Evolutionary conservation across 768 basidiomycete genomes (phyloP), one percentile per base, ranked within the genome.

Genomic region (Amanita jacksonii): DNA sequence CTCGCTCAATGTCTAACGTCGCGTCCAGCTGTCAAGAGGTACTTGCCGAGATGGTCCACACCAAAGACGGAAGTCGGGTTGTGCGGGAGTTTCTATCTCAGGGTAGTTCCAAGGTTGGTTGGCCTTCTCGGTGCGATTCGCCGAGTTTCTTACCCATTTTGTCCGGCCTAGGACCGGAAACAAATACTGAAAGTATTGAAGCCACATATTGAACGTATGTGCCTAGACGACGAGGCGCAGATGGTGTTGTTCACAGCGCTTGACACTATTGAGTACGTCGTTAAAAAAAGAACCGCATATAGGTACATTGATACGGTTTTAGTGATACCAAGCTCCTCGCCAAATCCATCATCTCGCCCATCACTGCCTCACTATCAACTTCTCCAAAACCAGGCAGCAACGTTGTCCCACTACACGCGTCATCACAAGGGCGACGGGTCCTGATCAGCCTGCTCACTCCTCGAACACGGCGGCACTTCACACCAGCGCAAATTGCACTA

Each of bases 41-140:
- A 15, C 67, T 94, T 5, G 82, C 91, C 0, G 92, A 96, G 57
- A 86, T 94, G 73, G 88, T 92, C 0, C 92, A 97, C 55, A 97
- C 92, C 12, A 89, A 79, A 56, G 87, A 94, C 52, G 92, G 92
- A 15, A 87, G 88, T 47, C 78, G 86, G 16, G 80, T 76, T 20
- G 90, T 86, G 3, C 78, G 92, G 33, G 82, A 91, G 49, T 86
- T 96, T 59, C 70, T 94, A 28, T 87, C 82, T 0, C 71, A 74
- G 34, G 89, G 89, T 4, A 77, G 73, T 9, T 89, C 92, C 3
- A 97, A 96, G 67, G 85, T 81, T 5, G 8, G 41, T 8, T n/a
- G n/a, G n/a, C n/a, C n/a, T n/a, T 5, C n/a, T 20, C 34, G 10
- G 5, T 43, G 1, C 15, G 34, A 3, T 0, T 16, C 41, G 3